Conservation (phyloP, 352 stramenopile genomes). For the Phytopythium chamaehyphon region DNA sequence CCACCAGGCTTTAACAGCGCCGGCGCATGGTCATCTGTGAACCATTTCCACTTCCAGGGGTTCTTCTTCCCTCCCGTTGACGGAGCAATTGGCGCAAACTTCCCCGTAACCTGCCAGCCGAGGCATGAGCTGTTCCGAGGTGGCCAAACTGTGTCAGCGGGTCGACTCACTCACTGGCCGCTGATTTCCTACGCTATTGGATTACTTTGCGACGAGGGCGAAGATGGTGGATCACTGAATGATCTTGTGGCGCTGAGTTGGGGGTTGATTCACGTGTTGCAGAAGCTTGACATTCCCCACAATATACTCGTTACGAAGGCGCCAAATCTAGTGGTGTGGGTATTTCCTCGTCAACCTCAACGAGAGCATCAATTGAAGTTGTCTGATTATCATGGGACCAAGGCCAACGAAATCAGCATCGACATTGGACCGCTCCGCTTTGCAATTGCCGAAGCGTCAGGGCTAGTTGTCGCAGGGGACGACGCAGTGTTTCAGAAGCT, state of each 20-base stretch:
- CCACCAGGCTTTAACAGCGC: constrained; percentile 62
- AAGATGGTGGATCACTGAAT: background rate
- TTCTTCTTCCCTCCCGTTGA: constrained; percentile 38
- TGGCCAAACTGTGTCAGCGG: constrained; percentile 10
- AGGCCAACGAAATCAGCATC: too few species aligned
- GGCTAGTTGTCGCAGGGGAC: constrained; percentile 44
- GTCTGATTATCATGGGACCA: constrained; percentile 2
- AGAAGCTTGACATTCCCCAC: constrained; percentile 32
- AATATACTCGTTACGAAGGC: constrained; percentile 45
- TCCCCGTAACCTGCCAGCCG: constrained; percentile 38
- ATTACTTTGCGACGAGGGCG: background rate
- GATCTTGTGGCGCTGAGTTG: constrained; percentile 25
- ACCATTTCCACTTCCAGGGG: constrained; percentile 71
- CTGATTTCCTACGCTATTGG: constrained; percentile 42
- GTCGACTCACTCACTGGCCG: constrained; percentile 36
- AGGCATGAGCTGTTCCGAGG: constrained; percentile 25
- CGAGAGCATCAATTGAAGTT: constrained; percentile 35
- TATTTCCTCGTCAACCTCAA: constrained; percentile 59
- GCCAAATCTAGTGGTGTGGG: constrained; percentile 18
- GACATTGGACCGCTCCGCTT: constrained; percentile 29
- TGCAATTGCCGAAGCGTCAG: constrained; percentile 56
- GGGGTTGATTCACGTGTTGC: constrained; percentile 36
- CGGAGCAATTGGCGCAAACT: constrained; percentile 8
- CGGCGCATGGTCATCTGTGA: constrained; percentile 75
- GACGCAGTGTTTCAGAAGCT: constrained; percentile 24